Evolutionary conservation across 2,329 filamentous ascomycete species (phyloP).

Genomic region (Colletotrichum sublineola): DNA sequence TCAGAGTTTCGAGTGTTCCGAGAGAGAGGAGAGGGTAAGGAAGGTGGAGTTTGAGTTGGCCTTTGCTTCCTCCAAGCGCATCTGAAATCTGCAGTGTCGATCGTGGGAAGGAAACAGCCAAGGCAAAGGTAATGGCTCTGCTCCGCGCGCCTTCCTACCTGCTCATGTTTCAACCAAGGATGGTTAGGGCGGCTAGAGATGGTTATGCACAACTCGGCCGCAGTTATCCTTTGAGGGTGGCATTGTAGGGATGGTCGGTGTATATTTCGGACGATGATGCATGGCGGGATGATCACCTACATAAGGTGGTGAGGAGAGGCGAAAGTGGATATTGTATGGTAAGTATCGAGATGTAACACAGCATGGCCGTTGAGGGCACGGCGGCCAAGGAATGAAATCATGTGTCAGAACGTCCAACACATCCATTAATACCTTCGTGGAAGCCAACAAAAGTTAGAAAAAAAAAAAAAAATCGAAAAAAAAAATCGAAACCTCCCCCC

Average conservation of each 20-base stretch:
- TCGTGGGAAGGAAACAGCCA: neutral
- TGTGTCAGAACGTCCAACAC: neutral
- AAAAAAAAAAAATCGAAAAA: too few species aligned
- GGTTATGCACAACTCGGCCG: neutral
- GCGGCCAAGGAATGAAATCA: conserved; percentile 4
- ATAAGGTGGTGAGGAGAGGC: neutral
- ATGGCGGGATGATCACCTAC: neutral
- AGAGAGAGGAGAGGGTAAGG: neutral
- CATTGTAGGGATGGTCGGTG: neutral
- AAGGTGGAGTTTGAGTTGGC: neutral
- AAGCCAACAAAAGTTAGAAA: neutral
- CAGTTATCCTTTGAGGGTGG: neutral
- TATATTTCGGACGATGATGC: conserved; percentile 1
- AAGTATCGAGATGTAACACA: neutral
- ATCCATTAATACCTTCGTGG: neutral
- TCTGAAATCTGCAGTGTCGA: neutral
- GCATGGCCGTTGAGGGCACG: neutral
- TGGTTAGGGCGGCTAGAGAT: conserved; percentile 17
- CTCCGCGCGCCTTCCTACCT: neutral
- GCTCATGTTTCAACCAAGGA: neutral
- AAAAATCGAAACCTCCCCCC: too few species aligned
- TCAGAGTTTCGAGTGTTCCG: neutral
- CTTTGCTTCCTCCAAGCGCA: neutral
- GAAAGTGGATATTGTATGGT: neutral
- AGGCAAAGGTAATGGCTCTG: neutral